Conservation (phyloP, 2,329 filamentous ascomycete species). For the Rutstroemia sp. region DNA sequence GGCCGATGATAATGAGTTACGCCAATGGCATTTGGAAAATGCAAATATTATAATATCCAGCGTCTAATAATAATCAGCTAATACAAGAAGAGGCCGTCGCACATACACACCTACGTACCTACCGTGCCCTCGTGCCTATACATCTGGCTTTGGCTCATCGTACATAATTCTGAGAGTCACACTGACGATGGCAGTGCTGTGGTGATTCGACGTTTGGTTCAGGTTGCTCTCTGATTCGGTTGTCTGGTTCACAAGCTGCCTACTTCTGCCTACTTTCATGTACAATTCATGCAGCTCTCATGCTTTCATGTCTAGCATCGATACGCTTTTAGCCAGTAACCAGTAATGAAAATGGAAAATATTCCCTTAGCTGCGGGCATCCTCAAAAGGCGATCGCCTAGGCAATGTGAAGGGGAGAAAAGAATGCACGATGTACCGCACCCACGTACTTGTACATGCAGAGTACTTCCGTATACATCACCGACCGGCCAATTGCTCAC, state of each 20-base stretch:
- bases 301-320: neutral
- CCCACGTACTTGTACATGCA: neutral
- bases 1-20: no score
- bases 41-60: no score
- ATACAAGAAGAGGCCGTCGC: no score
- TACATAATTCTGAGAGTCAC: slow-evolving; percentile 3
- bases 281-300: neutral
- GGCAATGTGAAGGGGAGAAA: neutral
- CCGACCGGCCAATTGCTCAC: no score
- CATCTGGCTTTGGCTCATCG: neutral
- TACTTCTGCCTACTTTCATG: slow-evolving; percentile 1
- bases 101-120: no score
- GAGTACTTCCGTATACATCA: no score
- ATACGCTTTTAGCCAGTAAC: no score
- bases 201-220: neutral
- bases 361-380: neutral
- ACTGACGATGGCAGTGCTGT: neutral
- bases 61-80: no score
- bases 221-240: neutral
- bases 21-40: no score
- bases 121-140: neutral
- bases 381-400: neutral
- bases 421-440: slow-evolving; percentile 3
- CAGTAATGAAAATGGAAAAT: neutral
- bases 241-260: slow-evolving; percentile 2